phyloP scores from a whole-genome alignment of 345 rosid species.

The Pistacia integerrima region DNA sequence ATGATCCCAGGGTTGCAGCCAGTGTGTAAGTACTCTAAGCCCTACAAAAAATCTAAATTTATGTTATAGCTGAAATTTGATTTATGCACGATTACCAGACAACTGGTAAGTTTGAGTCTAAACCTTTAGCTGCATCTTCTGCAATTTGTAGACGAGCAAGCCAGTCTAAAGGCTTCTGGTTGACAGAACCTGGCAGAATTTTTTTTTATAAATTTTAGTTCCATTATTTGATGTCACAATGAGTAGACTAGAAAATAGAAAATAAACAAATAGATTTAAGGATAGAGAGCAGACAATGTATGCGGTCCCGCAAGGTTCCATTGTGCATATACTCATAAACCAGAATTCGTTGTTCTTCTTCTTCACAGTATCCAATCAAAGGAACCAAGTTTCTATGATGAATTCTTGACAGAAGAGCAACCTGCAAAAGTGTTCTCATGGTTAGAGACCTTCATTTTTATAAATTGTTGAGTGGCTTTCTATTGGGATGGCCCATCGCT shows the following conservation, averaged over 20 bases:
- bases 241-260: slow-evolving; percentile 6
- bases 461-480: not conserved
- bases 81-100: slow-evolving; percentile 1
- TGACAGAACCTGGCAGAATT: slow-evolving; percentile 54
- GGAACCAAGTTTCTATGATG: slow-evolving; percentile 98
- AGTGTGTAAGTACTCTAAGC: slow-evolving; percentile 93
- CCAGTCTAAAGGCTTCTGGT: slow-evolving; percentile 72
- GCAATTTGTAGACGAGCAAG: slow-evolving; percentile 74
- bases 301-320: slow-evolving; percentile 81
- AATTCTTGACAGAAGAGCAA: slow-evolving; percentile 91
- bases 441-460: not conserved
- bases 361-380: slow-evolving; percentile 92
- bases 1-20: slow-evolving; percentile 97
- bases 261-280: not conserved
- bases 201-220: slow-evolving; percentile 3
- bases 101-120: slow-evolving; percentile 13
- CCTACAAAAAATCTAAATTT: slow-evolving; percentile 60
- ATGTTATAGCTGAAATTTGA: slow-evolving; percentile 21
- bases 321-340: slow-evolving; percentile 99
- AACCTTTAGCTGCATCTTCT: slow-evolving; percentile 96
- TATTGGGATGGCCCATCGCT: not conserved
- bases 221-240: slow-evolving; percentile 1
- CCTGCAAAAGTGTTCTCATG: slow-evolving; percentile 41
- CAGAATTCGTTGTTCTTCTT: slow-evolving; percentile 63
- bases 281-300: slow-evolving; percentile 53